Percentiles rank a stretch among this genome's conserved stretches.
Evolutionary conservation across 352 stramenopile species (phyloP).

Genomic region (Phytophthora rubi): DNA sequence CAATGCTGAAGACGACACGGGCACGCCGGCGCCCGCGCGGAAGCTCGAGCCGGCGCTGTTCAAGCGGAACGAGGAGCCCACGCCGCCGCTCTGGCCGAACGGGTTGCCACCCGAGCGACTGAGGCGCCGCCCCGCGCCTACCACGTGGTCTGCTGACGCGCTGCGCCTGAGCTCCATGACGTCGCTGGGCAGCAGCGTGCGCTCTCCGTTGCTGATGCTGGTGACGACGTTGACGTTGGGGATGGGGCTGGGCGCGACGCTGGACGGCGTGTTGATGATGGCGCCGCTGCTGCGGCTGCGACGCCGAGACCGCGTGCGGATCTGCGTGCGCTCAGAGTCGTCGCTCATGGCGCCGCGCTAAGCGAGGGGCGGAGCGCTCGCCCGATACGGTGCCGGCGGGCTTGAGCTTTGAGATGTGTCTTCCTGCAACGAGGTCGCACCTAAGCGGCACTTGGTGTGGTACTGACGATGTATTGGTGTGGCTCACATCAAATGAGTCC

Average conservation of each 20-base stretch:
- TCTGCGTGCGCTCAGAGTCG: slow-evolving; percentile 22
- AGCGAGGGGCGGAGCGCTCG: slow-evolving; percentile 3
- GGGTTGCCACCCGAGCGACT: slow-evolving; percentile 41
- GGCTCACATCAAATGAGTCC: not conserved
- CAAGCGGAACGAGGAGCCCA: slow-evolving; percentile 34
- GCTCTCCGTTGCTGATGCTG: slow-evolving; percentile 15
- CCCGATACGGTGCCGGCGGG: not conserved
- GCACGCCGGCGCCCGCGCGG: slow-evolving; percentile 31
- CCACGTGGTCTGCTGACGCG: slow-evolving; percentile 40
- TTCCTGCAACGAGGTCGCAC: slow-evolving; percentile 13
- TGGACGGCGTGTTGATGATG: slow-evolving; percentile 80
- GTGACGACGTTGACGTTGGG: slow-evolving; percentile 1
- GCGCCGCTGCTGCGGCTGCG: slow-evolving; percentile 86
- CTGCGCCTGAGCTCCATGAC: slow-evolving; percentile 52
- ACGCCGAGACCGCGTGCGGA: slow-evolving; percentile 32
- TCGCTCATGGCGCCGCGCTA: slow-evolving; percentile 28
- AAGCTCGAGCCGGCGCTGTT: slow-evolving; percentile 35
- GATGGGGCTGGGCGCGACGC: slow-evolving; percentile 36
- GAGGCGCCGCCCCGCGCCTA: slow-evolving; percentile 27
- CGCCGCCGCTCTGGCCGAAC: slow-evolving; percentile 29
- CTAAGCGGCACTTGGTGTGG: not conserved
- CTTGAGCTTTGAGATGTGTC: slow-evolving; percentile 21
- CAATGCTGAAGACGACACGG: slow-evolving; percentile 37
- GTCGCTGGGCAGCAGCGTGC: slow-evolving; percentile 36
- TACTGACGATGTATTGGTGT: not conserved